Conservation (phyloP, 768 basidiomycete genomes). For the Suillus ampliporus region DNA sequence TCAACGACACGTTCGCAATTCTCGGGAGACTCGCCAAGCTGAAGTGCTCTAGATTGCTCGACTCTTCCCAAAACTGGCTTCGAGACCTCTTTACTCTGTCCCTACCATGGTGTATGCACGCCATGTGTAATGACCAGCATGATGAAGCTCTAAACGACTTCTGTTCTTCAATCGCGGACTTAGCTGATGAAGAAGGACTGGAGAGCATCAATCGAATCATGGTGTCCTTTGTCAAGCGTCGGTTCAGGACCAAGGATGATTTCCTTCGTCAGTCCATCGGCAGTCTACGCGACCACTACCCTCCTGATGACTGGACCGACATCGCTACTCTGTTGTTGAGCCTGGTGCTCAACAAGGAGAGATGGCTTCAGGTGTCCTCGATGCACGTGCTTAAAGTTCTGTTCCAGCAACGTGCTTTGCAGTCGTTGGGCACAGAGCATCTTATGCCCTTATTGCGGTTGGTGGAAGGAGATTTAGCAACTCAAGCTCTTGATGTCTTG, state of each 20-base stretch:
- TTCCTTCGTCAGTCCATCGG: slow-evolving; percentile 89
- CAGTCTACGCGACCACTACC: slow-evolving; percentile 86
- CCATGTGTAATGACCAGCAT: slow-evolving; percentile 66
- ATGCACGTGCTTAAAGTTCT: slow-evolving; percentile 91
- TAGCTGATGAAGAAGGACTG: slow-evolving; percentile 76
- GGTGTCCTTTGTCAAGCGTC: slow-evolving; percentile 84
- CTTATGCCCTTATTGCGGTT: slow-evolving; percentile 91
- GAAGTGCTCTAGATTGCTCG: slow-evolving; percentile 68
- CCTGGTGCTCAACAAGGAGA: slow-evolving; percentile 80
- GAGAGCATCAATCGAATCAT: slow-evolving; percentile 88
- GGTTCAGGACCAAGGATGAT: slow-evolving; percentile 92
- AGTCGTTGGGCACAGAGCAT: slow-evolving; percentile 80
- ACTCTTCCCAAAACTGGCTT: slow-evolving; percentile 70
- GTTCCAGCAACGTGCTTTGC: slow-evolving; percentile 82
- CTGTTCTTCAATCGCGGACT: slow-evolving; percentile 69
- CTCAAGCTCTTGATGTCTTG: slow-evolving; percentile 89
- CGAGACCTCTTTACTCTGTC: slow-evolving; percentile 83
- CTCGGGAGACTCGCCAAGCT: slow-evolving; percentile 67
- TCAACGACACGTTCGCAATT: slow-evolving; percentile 66
- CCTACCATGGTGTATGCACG: slow-evolving; percentile 88
- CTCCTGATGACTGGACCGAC: slow-evolving; percentile 74
- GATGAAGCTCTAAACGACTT: slow-evolving; percentile 70
- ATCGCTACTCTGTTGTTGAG: slow-evolving; percentile 87
- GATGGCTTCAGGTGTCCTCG: slow-evolving; percentile 80
- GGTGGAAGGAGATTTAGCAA: slow-evolving; percentile 84